Percentiles rank a stretch among this genome's conserved stretches.
These are phyloP conservation scores for Wickerhamiella lipophila DNA, from an alignment of 805 yeast species.

Conservation along the genomic window DNA sequence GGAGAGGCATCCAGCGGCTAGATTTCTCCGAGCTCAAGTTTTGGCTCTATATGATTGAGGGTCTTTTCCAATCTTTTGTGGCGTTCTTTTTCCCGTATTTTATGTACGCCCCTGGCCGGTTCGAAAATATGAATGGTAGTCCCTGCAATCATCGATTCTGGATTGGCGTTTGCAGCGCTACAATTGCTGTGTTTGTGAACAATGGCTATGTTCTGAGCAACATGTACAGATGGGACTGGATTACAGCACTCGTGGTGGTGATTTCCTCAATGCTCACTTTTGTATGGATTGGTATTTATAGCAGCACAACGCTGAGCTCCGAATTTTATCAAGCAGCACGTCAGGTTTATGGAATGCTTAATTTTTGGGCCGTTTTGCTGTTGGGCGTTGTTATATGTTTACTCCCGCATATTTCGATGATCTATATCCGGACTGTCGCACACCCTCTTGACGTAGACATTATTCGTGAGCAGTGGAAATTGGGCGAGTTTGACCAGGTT, in stretches of 20 bases:
- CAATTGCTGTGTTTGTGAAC: conserved; percentile 51
- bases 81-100: conserved; percentile 58
- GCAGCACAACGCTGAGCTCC: conserved; percentile 38
- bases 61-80: conserved; percentile 56
- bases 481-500: conserved; percentile 38
- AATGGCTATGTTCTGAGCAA: conserved; percentile 53
- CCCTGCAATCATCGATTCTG: conserved; percentile 49
- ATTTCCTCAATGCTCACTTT: conserved; percentile 47
- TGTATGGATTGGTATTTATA: conserved; percentile 76
- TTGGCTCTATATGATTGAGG: conserved; percentile 52
- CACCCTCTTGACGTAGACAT: conserved; percentile 58
- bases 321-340: conserved; percentile 56
- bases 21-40: conserved; percentile 54
- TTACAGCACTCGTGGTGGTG: conserved; percentile 39
- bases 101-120: conserved; percentile 35
- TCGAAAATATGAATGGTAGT: conserved; percentile 17
- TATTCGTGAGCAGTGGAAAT: conserved; percentile 45
- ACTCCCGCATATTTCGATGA: conserved; percentile 47
- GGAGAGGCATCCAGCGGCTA: conserved; percentile 49
- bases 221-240: conserved; percentile 71
- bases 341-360: conserved; percentile 45
- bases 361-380: conserved; percentile 54
- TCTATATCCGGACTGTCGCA: conserved; percentile 40
- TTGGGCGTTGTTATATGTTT: conserved; percentile 43
- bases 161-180: conserved; percentile 52